phyloP scores from a whole-genome alignment of 2,329 filamentous ascomycete genomes.

The Scedosporium aurantiacum region DNA sequence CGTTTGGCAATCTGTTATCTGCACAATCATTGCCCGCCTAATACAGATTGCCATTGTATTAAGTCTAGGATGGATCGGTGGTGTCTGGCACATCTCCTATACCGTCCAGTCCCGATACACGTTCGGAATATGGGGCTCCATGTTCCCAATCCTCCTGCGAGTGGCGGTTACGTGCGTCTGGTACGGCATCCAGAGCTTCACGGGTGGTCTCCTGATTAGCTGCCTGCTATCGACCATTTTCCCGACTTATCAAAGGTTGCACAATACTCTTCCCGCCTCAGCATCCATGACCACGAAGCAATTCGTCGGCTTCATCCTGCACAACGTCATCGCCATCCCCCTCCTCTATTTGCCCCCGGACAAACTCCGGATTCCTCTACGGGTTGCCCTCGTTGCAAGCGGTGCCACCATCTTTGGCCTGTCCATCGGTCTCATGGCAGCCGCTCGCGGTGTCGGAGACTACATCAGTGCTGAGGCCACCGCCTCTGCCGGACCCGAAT shows the following conservation, averaged over 20 bases:
- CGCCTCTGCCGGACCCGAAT: conserved; percentile 8
- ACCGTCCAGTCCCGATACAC: too few relatives aligned
- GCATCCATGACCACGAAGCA: conserved; percentile 15
- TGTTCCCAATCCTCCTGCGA: too few relatives aligned
- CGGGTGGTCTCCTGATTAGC: not conserved
- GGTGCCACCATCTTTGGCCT: not conserved
- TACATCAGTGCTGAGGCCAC: not conserved
- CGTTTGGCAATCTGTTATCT: not conserved
- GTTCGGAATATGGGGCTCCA: too few relatives aligned
- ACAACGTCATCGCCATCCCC: conserved; percentile 19
- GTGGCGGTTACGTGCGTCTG: not conserved
- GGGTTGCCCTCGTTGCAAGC: not conserved
- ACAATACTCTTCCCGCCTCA: conserved; percentile 15
- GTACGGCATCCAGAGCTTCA: not conserved
- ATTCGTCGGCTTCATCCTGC: conserved; percentile 18
- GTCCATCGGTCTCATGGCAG: not conserved
- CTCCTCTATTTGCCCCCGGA: conserved; percentile 32
- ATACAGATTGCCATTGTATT: not conserved
- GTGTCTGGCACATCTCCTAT: too few relatives aligned
- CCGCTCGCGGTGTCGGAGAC: not conserved
- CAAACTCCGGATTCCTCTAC: conserved; percentile 16
- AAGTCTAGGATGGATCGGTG: too few relatives aligned
- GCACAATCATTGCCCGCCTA: not conserved
- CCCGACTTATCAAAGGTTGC: conserved; percentile 14
- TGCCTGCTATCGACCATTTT: conserved; percentile 11